These are phyloP conservation scores for Botrytis porri DNA, from an alignment of 2,329 filamentous ascomycete species.

Conservation along the genomic window DNA sequence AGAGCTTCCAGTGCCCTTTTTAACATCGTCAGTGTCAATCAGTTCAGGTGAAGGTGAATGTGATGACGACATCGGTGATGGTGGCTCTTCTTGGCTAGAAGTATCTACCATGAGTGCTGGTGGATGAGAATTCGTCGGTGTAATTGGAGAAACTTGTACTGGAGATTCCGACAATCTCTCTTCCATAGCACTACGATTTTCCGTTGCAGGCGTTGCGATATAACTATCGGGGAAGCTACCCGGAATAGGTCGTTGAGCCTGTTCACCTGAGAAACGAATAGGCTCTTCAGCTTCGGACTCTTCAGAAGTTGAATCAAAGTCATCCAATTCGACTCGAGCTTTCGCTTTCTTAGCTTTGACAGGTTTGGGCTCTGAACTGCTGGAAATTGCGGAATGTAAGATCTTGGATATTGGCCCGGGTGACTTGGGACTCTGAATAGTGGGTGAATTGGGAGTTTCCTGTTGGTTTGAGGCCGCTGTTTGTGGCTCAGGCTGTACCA, in stretches of 20 bases:
- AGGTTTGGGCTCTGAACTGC: conserved; percentile 48
- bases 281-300: conserved; percentile 39
- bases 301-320: conserved; percentile 55
- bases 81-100: conserved; percentile 65
- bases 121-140: conserved; percentile 49
- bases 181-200: conserved; percentile 37
- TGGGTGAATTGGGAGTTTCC: conserved; percentile 35
- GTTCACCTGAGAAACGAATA: conserved; percentile 27
- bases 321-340: conserved; percentile 64
- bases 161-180: conserved; percentile 66
- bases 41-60: conserved; percentile 59
- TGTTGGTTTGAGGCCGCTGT: conserved; percentile 26
- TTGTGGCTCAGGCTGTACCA: conserved; percentile 36
- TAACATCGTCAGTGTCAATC: conserved; percentile 46
- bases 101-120: conserved; percentile 68
- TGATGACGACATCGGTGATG: conserved; percentile 54
- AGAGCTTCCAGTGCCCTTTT: conserved; percentile 46
- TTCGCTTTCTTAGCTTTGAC: conserved; percentile 58
- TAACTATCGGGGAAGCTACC: conserved; percentile 40
- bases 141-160: conserved; percentile 59
- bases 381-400: conserved; percentile 42
- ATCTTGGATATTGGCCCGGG: conserved; percentile 44
- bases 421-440: conserved; percentile 41
- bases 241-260: conserved; percentile 35
- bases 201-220: conserved; percentile 31